Percentiles rank a stretch among this genome's conserved stretches.
phyloP scores from a whole-genome alignment of 768 basidiomycete species.

The Tylopilus intermedius region DNA sequence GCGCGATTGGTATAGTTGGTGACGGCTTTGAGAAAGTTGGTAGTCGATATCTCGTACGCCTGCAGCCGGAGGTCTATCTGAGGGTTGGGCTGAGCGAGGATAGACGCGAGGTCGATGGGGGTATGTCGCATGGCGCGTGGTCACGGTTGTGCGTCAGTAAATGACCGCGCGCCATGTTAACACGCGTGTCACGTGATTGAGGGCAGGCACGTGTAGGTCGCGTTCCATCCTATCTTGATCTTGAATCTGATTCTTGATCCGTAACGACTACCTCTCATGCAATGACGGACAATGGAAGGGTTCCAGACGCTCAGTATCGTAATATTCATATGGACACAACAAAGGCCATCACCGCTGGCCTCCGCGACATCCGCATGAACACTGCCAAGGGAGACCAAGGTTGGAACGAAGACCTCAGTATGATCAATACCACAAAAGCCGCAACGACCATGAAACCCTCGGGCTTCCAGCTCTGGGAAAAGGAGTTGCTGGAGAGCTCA shows the following conservation, averaged over 20 bases:
- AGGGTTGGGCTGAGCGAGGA: slow-evolving; percentile 53
- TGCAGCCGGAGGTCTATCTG: slow-evolving; percentile 60
- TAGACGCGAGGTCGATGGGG: slow-evolving; percentile 56
- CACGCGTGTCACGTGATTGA: slow-evolving; percentile 25
- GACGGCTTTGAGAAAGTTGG: slow-evolving; percentile 69
- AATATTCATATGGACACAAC: slow-evolving; percentile 72
- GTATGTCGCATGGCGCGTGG: slow-evolving; percentile 28
- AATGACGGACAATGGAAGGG: slow-evolving; percentile 10
- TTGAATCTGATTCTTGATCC: neutral
- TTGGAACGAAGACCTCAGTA: slow-evolving; percentile 52
- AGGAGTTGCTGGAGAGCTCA: slow-evolving; percentile 71
- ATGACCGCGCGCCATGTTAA: neutral
- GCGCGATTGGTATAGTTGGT: slow-evolving; percentile 68
- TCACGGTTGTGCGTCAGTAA: neutral
- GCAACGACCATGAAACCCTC: slow-evolving; percentile 48
- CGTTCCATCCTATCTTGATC: neutral
- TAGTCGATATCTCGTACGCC: slow-evolving; percentile 60
- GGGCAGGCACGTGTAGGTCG: slow-evolving; percentile 7
- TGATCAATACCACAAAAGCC: slow-evolving; percentile 43
- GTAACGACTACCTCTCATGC: neutral
- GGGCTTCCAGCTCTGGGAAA: slow-evolving; percentile 74
- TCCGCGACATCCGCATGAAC: slow-evolving; percentile 56
- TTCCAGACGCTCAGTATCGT: slow-evolving; percentile 25
- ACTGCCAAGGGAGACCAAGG: slow-evolving; percentile 52
- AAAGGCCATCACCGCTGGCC: slow-evolving; percentile 47